phyloP scores from a whole-genome alignment of 1,284 basidiomycete species.

The Marasmius sp. region DNA sequence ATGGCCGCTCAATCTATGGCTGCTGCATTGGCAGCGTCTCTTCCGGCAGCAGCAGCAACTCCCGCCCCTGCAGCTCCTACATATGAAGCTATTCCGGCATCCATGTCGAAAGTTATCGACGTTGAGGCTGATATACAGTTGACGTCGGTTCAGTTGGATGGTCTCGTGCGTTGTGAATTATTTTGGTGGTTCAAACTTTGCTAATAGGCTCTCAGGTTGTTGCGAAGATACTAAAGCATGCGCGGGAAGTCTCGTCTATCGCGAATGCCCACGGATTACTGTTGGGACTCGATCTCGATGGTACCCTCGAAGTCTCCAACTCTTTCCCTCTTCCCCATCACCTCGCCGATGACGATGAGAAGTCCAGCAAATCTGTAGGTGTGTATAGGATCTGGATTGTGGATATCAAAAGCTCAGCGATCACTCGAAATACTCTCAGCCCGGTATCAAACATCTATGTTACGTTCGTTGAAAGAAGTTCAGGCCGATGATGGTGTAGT shows the following conservation, averaged over 20 bases:
- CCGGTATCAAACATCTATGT: slow-evolving; percentile 84
- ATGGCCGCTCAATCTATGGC: slow-evolving; percentile 83
- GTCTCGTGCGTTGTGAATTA: slow-evolving; percentile 59
- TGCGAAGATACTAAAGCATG: slow-evolving; percentile 91
- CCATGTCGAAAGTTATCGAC: slow-evolving; percentile 88
- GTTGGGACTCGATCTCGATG: slow-evolving; percentile 90
- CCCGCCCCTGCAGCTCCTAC: slow-evolving; percentile 56
- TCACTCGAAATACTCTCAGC: slow-evolving; percentile 37
- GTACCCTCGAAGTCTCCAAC: slow-evolving; percentile 90
- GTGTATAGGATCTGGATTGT: slow-evolving; percentile 27
- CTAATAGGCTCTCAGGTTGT: slow-evolving; percentile 61
- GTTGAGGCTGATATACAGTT: slow-evolving; percentile 86
- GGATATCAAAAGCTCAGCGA: slow-evolving; percentile 4
- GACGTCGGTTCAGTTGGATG: slow-evolving; percentile 78
- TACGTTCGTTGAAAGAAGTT: slow-evolving; percentile 87
- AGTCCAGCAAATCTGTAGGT: slow-evolving; percentile 72
- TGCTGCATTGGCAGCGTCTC: slow-evolving; percentile 80
- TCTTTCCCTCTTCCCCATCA: slow-evolving; percentile 81
- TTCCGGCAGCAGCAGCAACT: slow-evolving; percentile 65
- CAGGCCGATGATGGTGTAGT: slow-evolving; percentile 94
- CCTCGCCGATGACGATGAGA: slow-evolving; percentile 77
- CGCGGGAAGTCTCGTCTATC: slow-evolving; percentile 63
- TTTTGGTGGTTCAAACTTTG: slow-evolving; percentile 3
- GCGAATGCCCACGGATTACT: slow-evolving; percentile 78
- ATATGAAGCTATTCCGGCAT: slow-evolving; percentile 82